Conservation (phyloP, 768 basidiomycete genomes). For the Hirschioporus abietinus region DNA sequence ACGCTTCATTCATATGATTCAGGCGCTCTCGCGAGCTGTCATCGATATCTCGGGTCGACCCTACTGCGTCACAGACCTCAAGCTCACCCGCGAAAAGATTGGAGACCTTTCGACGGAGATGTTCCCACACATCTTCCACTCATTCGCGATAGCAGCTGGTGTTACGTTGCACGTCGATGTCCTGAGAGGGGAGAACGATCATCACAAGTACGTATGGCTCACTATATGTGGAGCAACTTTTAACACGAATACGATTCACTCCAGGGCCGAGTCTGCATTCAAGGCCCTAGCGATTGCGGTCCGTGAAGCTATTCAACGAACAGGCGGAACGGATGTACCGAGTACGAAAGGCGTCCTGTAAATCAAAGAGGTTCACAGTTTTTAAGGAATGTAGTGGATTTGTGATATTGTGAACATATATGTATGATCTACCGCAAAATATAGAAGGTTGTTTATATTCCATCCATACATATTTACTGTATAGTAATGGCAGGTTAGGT, state of each 20-base stretch:
- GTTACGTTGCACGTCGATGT: constrained; percentile 94
- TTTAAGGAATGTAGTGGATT: background rate
- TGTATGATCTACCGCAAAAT: background rate
- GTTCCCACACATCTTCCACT: constrained; percentile 97
- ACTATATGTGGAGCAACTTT: background rate
- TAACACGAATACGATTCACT: constrained; percentile 6
- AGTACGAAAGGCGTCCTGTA: constrained; percentile 94
- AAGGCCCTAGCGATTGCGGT: constrained; percentile 96
- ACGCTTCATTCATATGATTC: constrained; percentile 11
- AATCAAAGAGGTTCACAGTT: constrained; percentile 1
- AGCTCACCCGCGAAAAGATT: constrained; percentile 83
- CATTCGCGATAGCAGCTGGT: constrained; percentile 95
- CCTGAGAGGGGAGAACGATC: constrained; percentile 93
- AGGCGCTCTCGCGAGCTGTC: constrained; percentile 94
- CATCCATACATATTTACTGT: background rate
- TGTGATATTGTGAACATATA: too few relatives aligned
- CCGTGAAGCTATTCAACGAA: constrained; percentile 86
- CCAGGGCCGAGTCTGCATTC: constrained; percentile 94
- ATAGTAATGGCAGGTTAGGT: background rate
- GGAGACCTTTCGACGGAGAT: constrained; percentile 97
- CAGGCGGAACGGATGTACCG: constrained; percentile 86
- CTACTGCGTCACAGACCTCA: constrained; percentile 89
- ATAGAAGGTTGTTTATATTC: background rate
- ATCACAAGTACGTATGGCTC: constrained; percentile 74
- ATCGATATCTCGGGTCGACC: constrained; percentile 98